Percentiles rank a stretch among this genome's conserved stretches.
These are phyloP conservation scores for Globisporangium parvum DNA, from an alignment of 352 stramenopile genomes.

Conservation along the genomic window DNA sequence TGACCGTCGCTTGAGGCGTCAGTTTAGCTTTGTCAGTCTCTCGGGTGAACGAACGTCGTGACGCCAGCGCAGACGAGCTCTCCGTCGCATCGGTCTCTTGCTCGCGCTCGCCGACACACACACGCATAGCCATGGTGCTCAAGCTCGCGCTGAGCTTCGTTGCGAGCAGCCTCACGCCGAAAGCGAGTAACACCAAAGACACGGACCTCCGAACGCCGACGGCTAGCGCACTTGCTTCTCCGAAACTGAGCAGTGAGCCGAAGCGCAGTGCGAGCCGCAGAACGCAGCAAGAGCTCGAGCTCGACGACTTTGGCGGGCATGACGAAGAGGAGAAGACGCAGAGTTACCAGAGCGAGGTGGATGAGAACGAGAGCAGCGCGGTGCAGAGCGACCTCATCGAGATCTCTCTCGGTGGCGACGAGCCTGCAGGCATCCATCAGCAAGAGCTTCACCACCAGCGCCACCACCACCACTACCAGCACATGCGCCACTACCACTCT, in stretches of 20 bases:
- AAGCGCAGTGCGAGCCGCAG: neutral
- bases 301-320: conserved; percentile 5
- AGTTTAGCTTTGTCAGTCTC: conserved; percentile 3
- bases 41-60: neutral
- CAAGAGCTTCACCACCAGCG: neutral
- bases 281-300: conserved; percentile 13
- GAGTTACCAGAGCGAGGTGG: conserved; percentile 15
- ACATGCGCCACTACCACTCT: conserved; percentile 8
- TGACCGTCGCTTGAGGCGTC: neutral
- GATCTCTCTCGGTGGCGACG: conserved; percentile 36
- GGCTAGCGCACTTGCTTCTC: too few species aligned
- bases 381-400: conserved; percentile 42
- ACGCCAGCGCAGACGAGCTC: too few species aligned
- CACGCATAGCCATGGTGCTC: conserved; percentile 25
- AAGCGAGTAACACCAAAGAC: neutral
- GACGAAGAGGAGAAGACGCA: conserved; percentile 14
- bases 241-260: neutral
- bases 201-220: conserved; percentile 1
- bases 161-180: conserved; percentile 14
- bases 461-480: conserved; percentile 2
- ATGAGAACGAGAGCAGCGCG: conserved; percentile 8
- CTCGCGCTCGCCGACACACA: neutral
- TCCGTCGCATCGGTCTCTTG: neutral
- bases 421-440: neutral
- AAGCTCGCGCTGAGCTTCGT: conserved; percentile 33